Percentiles rank a stretch among this genome's conserved stretches.
phyloP scores from a whole-genome alignment of 331 rosid species.

The Rhamnella rubrinervis region DNA sequence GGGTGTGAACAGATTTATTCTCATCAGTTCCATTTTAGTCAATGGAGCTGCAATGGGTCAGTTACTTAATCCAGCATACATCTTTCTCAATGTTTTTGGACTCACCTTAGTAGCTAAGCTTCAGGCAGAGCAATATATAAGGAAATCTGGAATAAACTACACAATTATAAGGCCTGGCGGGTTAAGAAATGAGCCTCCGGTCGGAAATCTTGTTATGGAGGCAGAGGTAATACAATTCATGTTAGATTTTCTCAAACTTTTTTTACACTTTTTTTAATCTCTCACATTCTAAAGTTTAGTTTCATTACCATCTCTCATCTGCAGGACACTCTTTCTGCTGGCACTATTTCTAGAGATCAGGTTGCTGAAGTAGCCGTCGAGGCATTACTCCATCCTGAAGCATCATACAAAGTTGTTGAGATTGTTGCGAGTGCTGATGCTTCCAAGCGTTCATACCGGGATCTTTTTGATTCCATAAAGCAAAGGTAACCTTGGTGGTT shows the following conservation, averaged over 20 bases:
- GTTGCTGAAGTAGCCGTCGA: slow-evolving; percentile 94
- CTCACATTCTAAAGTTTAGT: background rate
- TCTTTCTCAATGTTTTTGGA: slow-evolving; percentile 81
- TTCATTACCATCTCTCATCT: slow-evolving; percentile 1
- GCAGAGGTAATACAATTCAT: slow-evolving; percentile 63
- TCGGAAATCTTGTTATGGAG: slow-evolving; percentile 79
- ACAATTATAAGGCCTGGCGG: slow-evolving; percentile 98
- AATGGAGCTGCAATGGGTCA: slow-evolving; percentile 99
- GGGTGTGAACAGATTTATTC: slow-evolving; percentile 78
- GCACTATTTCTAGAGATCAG: slow-evolving; percentile 85
- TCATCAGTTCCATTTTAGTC: slow-evolving; percentile 88
- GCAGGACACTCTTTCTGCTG: slow-evolving; percentile 83
- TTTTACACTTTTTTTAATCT: too few relatives aligned
- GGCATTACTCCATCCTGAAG: slow-evolving; percentile 74
- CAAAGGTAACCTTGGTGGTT: slow-evolving; percentile 37
- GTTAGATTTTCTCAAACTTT: background rate
- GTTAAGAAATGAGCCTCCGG: slow-evolving; percentile 82
- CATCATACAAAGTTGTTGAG: slow-evolving; percentile 91
- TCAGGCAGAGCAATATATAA: slow-evolving; percentile 72
- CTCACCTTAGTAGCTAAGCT: slow-evolving; percentile 92
- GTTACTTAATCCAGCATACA: slow-evolving; percentile 85
- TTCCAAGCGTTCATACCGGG: slow-evolving; percentile 64
- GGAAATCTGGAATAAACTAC: slow-evolving; percentile 95
- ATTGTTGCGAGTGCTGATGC: slow-evolving; percentile 70
- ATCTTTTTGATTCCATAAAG: slow-evolving; percentile 77